These are phyloP conservation scores for Agapanthus africanus DNA, from an alignment of 106 monocot species.

Conservation along the genomic window DNA sequence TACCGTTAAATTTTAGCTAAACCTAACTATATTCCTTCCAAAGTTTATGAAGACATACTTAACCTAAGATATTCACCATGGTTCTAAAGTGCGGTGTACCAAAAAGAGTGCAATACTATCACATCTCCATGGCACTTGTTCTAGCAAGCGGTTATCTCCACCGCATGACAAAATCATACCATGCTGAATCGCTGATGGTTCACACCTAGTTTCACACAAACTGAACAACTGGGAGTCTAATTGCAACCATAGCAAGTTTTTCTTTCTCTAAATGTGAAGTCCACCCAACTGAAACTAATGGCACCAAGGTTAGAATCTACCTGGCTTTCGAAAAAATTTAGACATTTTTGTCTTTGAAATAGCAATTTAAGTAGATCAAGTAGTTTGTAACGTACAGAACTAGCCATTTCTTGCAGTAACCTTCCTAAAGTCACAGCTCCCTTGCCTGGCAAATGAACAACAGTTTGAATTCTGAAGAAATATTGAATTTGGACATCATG, in stretches of 20 bases:
- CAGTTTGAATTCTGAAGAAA: not conserved
- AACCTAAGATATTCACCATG: too few relatives aligned
- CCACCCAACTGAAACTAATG: conserved; percentile 1
- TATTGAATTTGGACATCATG: not conserved
- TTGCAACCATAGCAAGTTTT: not conserved
- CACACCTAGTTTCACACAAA: not conserved
- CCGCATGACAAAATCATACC: too few relatives aligned
- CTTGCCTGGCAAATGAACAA: not conserved
- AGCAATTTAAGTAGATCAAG: not conserved
- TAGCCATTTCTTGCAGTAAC: not conserved
- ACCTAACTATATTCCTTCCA: too few relatives aligned
- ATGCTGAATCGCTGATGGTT: not conserved
- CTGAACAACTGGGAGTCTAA: not conserved
- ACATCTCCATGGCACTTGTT: too few relatives aligned
- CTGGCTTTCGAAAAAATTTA: not conserved
- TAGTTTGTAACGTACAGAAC: not conserved
- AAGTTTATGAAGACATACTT: too few relatives aligned
- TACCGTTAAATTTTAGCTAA: too few relatives aligned
- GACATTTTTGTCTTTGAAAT: not conserved
- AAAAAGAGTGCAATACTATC: too few relatives aligned
- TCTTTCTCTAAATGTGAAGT: not conserved
- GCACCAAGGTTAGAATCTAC: not conserved
- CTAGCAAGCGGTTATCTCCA: too few relatives aligned
- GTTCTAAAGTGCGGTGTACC: too few relatives aligned
- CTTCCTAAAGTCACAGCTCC: not conserved